Conservation (phyloP, 129 eudicot species). For the Lonicera japonica region DNA sequence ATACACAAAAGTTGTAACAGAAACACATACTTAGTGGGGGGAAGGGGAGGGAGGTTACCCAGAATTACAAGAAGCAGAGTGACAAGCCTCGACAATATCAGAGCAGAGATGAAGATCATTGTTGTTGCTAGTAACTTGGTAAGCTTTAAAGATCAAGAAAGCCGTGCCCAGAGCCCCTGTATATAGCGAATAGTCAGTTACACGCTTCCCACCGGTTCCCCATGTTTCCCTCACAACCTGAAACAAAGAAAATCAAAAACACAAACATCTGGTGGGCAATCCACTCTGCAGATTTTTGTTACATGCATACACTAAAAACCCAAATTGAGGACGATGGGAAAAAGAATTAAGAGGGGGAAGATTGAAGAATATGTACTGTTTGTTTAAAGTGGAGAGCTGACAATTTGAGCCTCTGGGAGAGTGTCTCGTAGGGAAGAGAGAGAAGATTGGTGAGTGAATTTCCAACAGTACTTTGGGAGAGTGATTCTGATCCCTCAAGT, state of each 20-base stretch:
- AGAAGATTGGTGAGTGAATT: conserved; percentile 45
- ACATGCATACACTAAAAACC: neutral
- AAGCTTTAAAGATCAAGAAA: conserved; percentile 62
- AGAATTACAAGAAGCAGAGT: conserved; percentile 41
- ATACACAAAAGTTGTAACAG: too few species aligned
- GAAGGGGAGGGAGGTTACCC: conserved; percentile 50
- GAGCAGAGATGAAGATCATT: conserved; percentile 47
- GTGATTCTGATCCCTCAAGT: conserved; percentile 17
- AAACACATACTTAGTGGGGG: too few species aligned
- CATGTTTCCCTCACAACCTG: conserved; percentile 83
- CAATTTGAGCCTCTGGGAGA: conserved; percentile 42
- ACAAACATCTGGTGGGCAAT: conserved; percentile 18
- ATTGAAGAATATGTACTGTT: conserved; percentile 23
- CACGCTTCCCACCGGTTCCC: conserved; percentile 35
- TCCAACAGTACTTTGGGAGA: conserved; percentile 15
- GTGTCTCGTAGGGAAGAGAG: conserved; percentile 36
- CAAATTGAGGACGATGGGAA: neutral
- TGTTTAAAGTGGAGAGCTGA: conserved; percentile 60
- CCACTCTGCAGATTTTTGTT: neutral
- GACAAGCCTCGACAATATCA: conserved; percentile 69
- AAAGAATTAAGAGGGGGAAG: neutral
- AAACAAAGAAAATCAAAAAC: neutral
- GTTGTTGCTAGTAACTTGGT: conserved; percentile 41
- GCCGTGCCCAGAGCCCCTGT: conserved; percentile 90
- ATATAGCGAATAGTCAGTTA: conserved; percentile 61